Base-by-base conservation (phyloP, 495 filamentous ascomycete genomes). In the Lichina pygmaea region DNA sequence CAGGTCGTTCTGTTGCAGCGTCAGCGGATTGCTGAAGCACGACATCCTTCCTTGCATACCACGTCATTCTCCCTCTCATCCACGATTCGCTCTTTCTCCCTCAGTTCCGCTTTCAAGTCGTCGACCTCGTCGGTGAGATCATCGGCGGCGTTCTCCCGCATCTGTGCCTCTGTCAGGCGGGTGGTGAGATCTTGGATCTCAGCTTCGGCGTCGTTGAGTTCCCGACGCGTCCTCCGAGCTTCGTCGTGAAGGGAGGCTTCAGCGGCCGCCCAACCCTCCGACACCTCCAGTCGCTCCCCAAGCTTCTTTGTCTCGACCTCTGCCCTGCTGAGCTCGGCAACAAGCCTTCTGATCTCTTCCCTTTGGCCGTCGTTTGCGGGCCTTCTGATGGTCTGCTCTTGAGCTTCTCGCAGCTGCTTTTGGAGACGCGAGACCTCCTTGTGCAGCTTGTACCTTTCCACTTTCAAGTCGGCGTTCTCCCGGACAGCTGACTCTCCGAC, bases 401-500 rank as follows among this genome's bases (percentile, higher is more conserved):
- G 75, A 40, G 85, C 62, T 46, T 93, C 83, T 36, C 76, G 54
- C 43, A 93, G 68, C 59, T 89, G 79, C 57, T 93, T 93, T 53
- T 76, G 75, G 59, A 85, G 89, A 44, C 73, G 72, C 43, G 75
- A 70, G 10, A 97, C 70, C 49, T 97, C 89, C 43, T 73, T 71
- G 54, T 86, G 75, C 68, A 95, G 77, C 2, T 80, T 86, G 45
- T 86, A 66, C 55, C 78, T 77, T 55, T 86, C 73, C 44, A 93
- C 81, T 60, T 94, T 94, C 38, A 97, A 72, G 49, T 93, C 86
- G 13, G 86, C 86, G 52, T 95, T 95, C 61, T 97, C 89, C 55
- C 78, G 78, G 10, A 97, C 62, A 0, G 91, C 81, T 16, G 72
- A 70, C 51, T 86, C 78, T 55, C 83, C 86, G 63, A 82, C 83